Percentiles rank a stretch among this genome's conserved stretches.
Conservation (phyloP, 169 alveolate genomes). For the Plasmodium vinckei region DNA sequence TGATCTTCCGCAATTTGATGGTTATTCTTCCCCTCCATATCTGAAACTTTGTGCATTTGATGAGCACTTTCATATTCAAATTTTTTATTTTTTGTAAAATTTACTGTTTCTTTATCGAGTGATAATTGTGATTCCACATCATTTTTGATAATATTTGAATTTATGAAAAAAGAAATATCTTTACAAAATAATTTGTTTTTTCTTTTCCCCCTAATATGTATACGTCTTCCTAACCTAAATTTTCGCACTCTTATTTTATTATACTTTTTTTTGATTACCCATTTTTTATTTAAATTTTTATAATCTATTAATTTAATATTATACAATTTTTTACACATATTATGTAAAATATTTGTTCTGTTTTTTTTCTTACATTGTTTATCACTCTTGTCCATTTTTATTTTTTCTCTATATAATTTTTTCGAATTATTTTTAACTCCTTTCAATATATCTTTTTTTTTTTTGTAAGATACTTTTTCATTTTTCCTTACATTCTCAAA, state of each 20-base stretch:
- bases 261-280: not conserved
- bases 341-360: not conserved
- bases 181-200: constrained; percentile 9
- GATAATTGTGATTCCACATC: not conserved
- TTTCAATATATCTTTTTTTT: not conserved
- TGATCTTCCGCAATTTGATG: not conserved
- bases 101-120: constrained; percentile 17
- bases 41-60: constrained; percentile 39
- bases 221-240: not conserved
- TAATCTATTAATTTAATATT: not conserved
- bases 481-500: not conserved
- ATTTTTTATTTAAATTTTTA: not conserved
- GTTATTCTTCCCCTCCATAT: not conserved
- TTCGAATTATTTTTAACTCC: not conserved
- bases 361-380: not conserved
- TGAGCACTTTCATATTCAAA: constrained; percentile 34
- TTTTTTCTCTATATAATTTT: not conserved
- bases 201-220: not conserved
- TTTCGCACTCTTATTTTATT: not conserved
- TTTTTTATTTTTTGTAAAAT: not conserved
- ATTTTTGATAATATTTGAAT: not conserved
- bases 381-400: not conserved
- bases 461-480: too few relatives aligned
- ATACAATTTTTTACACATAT: not conserved
- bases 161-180: constrained; percentile 1